A percentile compares a stretch with the other conserved stretches of the same genome.
Conservation (phyloP, 225 moss, liverwort and hornwort genomes). For the Physcomitrellopsis africana region DNA sequence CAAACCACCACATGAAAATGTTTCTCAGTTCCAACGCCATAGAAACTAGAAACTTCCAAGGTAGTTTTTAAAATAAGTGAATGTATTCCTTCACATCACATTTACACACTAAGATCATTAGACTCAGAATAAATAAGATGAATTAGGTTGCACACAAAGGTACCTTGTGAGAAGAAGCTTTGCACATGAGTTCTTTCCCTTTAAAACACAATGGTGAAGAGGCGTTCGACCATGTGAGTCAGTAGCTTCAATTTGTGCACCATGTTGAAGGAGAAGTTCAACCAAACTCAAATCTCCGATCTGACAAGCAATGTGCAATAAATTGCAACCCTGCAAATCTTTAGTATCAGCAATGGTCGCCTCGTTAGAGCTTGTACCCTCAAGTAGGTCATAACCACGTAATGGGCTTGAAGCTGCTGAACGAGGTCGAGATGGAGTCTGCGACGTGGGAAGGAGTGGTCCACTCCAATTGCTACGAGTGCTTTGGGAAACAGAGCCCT, state of each 20-base stretch:
- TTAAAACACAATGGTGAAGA: conserved; percentile 67
- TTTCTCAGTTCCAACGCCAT: conserved; percentile 1
- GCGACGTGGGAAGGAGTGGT: conserved; percentile 38
- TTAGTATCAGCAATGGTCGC: conserved; percentile 37
- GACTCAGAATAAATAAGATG: not conserved
- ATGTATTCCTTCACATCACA: not conserved
- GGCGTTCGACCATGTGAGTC: conserved; percentile 71
- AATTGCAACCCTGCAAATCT: conserved; percentile 60
- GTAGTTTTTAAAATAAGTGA: not conserved
- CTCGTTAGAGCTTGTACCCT: conserved; percentile 32
- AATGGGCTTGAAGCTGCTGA: conserved; percentile 41
- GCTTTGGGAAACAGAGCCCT: conserved; percentile 43
- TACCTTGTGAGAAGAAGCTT: conserved; percentile 68
- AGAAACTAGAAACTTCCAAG: not conserved
- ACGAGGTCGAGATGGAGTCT: conserved; percentile 30
- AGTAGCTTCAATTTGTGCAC: conserved; percentile 58
- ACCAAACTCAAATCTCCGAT: conserved; percentile 68
- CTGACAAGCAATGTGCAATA: conserved; percentile 75
- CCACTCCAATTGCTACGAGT: conserved; percentile 55
- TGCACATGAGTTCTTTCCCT: conserved; percentile 66
- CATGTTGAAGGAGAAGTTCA: conserved; percentile 85
- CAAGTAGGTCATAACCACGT: conserved; percentile 27
- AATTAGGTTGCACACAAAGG: conserved; percentile 13
- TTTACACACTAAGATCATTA: not conserved
- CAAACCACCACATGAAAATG: conserved; percentile 6